Evolutionary conservation across 2,329 filamentous ascomycete genomes (phyloP), one percentile per base, ranked within the genome.

Genomic region (Zymoseptoria crescenta): DNA sequence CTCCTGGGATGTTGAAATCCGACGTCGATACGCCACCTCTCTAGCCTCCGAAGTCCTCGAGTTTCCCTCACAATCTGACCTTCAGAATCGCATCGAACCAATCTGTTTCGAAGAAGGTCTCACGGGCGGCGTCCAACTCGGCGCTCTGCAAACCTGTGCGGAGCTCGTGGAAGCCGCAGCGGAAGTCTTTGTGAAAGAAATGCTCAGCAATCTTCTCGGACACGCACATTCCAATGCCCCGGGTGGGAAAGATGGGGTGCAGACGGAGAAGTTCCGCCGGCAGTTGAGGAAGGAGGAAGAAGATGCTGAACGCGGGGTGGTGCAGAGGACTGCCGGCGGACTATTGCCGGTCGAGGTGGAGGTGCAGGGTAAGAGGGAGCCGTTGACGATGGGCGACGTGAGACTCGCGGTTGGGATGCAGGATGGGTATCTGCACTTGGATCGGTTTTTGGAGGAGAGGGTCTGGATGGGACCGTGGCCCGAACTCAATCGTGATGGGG

Each of bases 331-430:
- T 59, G 87, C 88, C 60, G 87, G 83, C 53, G 91, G 91, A 1
- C 75, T 96, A 28, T 76, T 96, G 5, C 93, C 92, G 0, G 77
- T 91, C 41, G 91, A 96, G 73, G 84, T 88, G 2, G 91, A 88
- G 70, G 87, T 87, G 56, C 86, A 88, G 16, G 83, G 83, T 57
- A 84, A 87, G 66, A 81, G 91, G 48, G 83, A 85, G 5, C 84
- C 89, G 0, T 75, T 96, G 1, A 86, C 86, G 13, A 87, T 93
- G 76, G 84, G 86, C 19, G 93, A 96, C 72, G 74, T 96, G 53
- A 82, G 88, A 45, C 77, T 96, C 2, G 85, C 89, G 0, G 73
- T 96, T 16, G 84, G 88, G 60, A 81, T 96, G 64, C 86, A 87
- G 10, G 89, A 94, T 56, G 84, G 83, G 27, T 87, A 89, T 60